These are phyloP conservation scores for Juncus effusus DNA, from an alignment of 176 grass and related monocot genomes.

Conservation along the genomic window DNA sequence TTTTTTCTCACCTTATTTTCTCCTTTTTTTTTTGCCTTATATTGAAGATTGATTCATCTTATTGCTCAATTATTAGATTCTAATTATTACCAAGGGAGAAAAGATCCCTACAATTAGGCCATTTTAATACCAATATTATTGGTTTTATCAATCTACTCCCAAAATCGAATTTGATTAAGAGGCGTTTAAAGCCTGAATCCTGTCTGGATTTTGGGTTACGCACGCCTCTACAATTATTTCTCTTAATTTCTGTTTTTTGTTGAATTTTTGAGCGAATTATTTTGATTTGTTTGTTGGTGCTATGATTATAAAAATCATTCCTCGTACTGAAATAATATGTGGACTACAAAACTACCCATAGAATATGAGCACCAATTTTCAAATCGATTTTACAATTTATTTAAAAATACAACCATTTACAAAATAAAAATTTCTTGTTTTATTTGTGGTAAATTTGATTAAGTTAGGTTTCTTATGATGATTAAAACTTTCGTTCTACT, in stretches of 20 bases:
- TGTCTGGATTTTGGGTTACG: slow-evolving; percentile 29
- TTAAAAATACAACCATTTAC: not conserved
- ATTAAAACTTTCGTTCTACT: too few species aligned
- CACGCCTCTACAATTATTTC: slow-evolving; percentile 23
- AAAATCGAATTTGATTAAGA: slow-evolving; percentile 7
- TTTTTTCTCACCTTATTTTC: too few species aligned
- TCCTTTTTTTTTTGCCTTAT: not conserved
- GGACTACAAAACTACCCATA: slow-evolving; percentile 36
- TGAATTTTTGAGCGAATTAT: not conserved
- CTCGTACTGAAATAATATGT: slow-evolving; percentile 27
- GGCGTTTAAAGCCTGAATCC: slow-evolving; percentile 34
- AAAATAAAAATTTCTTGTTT: not conserved
- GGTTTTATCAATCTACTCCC: slow-evolving; percentile 9
- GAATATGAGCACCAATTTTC: slow-evolving; percentile 34
- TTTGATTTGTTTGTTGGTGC: slow-evolving; percentile 27
- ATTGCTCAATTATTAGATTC: not conserved
- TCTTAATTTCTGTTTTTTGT: not conserved
- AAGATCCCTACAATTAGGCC: not conserved
- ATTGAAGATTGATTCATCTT: not conserved
- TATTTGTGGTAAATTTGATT: too few species aligned
- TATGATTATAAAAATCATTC: slow-evolving; percentile 42
- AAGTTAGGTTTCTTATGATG: too few species aligned
- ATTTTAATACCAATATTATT: not conserved
- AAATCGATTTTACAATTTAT: not conserved
- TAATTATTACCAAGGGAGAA: not conserved